These are phyloP conservation scores for Fusarium clavum DNA, from an alignment of 2,329 filamentous ascomycete species.

Conservation along the genomic window DNA sequence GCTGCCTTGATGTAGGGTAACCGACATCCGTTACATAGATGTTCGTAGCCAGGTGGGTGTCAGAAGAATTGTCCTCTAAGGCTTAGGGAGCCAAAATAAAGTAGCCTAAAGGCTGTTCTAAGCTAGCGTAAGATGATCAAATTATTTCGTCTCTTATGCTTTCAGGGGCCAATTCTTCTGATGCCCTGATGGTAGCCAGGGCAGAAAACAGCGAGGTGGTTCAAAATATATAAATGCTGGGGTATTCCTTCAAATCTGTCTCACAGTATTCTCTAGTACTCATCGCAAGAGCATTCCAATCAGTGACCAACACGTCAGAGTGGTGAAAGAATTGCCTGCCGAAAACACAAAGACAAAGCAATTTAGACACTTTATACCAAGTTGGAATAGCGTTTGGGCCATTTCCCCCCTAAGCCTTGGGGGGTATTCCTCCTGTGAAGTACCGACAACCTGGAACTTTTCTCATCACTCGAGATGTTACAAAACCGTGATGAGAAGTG, in stretches of 20 bases:
- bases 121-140: no score
- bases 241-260: not conserved
- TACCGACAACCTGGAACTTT: not conserved
- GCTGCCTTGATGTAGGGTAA: not conserved
- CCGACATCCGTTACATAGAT: not conserved
- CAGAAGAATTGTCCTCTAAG: no score
- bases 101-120: no score
- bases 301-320: not conserved
- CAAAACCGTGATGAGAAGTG: not conserved
- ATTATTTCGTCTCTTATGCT: no score
- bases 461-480: not conserved
- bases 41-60: not conserved
- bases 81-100: no score
- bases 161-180: no score
- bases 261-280: not conserved
- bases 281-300: not conserved
- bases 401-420: not conserved
- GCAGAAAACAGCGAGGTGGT: not conserved
- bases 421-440: not conserved
- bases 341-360: not conserved
- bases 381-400: not conserved
- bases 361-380: not conserved
- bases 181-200: not conserved
- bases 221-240: not conserved
- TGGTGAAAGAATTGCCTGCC: not conserved